These are phyloP conservation scores for Raffaelea arxii DNA, from an alignment of 2,329 filamentous ascomycete species.

Conservation along the genomic window DNA sequence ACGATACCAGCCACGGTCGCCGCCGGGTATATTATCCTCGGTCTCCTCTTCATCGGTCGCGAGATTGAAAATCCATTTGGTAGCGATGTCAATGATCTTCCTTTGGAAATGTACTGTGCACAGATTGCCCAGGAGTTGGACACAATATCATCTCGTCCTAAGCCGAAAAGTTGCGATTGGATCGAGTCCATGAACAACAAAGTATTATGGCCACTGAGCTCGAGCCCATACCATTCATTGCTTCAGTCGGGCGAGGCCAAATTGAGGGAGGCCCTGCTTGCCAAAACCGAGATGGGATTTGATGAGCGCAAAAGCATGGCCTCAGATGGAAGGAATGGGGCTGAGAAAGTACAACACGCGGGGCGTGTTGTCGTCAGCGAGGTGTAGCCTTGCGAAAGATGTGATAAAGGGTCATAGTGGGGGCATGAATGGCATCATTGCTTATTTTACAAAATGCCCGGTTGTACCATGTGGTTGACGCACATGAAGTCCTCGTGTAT, in stretches of 20 bases:
- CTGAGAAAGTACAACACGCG: too few species aligned
- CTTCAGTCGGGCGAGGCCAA: conserved; percentile 33
- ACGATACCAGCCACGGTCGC: conserved; percentile 57
- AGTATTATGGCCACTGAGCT: conserved; percentile 30
- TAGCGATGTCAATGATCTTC: conserved; percentile 57
- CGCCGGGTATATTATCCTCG: conserved; percentile 64
- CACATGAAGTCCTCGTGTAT: too few species aligned
- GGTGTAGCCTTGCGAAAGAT: too few species aligned
- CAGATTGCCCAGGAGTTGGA: conserved; percentile 56
- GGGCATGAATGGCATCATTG: too few species aligned
- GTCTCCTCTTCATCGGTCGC: conserved; percentile 53
- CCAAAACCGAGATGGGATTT: conserved; percentile 2
- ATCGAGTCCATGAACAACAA: conserved; percentile 24
- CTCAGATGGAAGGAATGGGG: too few species aligned
- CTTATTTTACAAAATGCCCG: too few species aligned
- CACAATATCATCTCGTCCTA: conserved; percentile 44
- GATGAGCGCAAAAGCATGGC: not conserved
- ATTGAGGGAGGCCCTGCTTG: conserved; percentile 28
- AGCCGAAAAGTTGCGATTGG: conserved; percentile 41
- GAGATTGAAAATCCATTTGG: conserved; percentile 65
- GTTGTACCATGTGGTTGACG: too few species aligned
- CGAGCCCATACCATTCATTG: conserved; percentile 36
- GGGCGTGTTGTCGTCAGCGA: too few species aligned
- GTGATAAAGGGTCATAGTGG: too few species aligned
- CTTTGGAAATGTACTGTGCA: conserved; percentile 54